phyloP scores from a whole-genome alignment of 768 basidiomycete species.

The Phanerochaete sordida region DNA sequence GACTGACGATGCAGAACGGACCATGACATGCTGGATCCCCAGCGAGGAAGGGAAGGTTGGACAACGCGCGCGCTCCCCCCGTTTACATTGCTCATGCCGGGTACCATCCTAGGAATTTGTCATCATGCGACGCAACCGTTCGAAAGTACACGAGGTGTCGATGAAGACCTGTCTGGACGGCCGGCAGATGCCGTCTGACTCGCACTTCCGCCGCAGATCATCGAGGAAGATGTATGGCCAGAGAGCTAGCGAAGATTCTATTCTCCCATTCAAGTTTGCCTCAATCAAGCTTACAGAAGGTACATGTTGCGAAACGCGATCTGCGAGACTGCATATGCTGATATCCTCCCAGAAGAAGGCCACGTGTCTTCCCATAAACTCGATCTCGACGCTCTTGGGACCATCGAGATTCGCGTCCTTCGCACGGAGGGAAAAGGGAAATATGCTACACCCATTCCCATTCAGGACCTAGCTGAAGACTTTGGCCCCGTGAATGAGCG shows the following conservation, averaged over 20 bases:
- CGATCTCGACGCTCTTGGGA: neutral
- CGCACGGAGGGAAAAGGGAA: neutral
- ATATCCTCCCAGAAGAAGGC: neutral
- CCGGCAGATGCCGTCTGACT: neutral
- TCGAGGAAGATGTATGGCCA: too few species aligned
- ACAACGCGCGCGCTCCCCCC: neutral
- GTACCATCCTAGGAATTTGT: neutral
- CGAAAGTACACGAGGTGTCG: neutral
- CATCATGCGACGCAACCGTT: neutral
- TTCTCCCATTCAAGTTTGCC: neutral
- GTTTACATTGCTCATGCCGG: too few species aligned
- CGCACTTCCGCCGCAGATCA: too few species aligned
- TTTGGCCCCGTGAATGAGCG: constrained; percentile 15
- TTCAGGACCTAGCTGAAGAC: neutral
- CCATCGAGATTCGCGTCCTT: neutral
- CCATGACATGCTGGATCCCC: neutral
- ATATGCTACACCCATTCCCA: neutral
- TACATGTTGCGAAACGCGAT: too few species aligned
- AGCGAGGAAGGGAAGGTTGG: constrained; percentile 1
- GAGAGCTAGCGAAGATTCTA: neutral
- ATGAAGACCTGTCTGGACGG: neutral
- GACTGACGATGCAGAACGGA: neutral
- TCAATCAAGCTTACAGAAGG: neutral
- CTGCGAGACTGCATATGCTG: neutral
- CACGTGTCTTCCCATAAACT: neutral